Evolutionary conservation across 768 basidiomycete genomes (phyloP).

Genomic region (Suillus discolor): DNA sequence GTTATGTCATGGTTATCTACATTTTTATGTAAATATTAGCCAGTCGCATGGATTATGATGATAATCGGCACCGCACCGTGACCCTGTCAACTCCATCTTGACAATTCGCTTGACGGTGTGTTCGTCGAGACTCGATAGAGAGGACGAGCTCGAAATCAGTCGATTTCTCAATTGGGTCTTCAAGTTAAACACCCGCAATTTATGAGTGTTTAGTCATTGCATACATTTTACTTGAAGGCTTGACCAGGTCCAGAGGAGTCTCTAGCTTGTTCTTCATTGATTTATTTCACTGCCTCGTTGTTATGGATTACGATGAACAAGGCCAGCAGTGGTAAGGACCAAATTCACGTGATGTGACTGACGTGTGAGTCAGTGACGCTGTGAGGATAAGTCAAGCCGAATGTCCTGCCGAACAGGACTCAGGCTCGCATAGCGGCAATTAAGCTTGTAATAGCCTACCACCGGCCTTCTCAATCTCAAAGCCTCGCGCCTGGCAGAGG

Average conservation of each 20-base stretch:
- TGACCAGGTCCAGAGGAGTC: background rate
- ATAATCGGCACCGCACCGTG: background rate
- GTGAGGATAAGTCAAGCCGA: too few species aligned
- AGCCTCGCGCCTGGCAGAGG: too few species aligned
- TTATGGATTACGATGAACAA: conserved; percentile 52
- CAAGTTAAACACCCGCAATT: background rate
- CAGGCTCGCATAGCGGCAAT: too few species aligned
- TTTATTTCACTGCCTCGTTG: background rate
- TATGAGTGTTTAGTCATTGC: background rate
- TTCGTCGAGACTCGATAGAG: background rate
- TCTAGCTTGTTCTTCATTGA: background rate
- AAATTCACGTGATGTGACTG: too few species aligned
- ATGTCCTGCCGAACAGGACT: too few species aligned
- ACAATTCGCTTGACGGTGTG: too few species aligned
- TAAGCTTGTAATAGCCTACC: too few species aligned
- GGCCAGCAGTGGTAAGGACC: too few species aligned
- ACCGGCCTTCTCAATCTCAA: too few species aligned
- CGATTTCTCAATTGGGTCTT: too few species aligned
- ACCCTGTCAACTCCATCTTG: background rate
- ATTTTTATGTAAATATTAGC: background rate
- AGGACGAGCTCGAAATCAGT: background rate
- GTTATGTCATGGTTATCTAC: background rate
- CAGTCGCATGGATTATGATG: background rate
- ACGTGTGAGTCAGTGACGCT: too few species aligned
- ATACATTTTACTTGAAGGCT: too few species aligned